Evolutionary conservation across 306 rosid genomes (phyloP).

Genomic region (Vigna hirtella): DNA sequence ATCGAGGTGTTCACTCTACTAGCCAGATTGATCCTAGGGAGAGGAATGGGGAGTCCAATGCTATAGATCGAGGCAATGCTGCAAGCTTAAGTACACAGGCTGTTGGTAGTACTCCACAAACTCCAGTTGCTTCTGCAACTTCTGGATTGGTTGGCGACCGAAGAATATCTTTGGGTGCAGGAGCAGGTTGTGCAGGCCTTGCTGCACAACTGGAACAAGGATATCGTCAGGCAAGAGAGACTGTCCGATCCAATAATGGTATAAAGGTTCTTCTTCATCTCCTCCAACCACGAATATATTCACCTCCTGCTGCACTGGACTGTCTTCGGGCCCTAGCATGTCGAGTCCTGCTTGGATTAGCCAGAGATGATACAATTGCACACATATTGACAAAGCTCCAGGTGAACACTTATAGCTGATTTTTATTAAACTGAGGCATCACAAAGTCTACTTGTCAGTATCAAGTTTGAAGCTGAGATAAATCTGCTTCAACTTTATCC

Average conservation of each 20-base stretch:
- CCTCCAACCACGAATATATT: constrained; percentile 87
- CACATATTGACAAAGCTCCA: constrained; percentile 97
- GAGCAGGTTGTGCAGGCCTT: constrained; percentile 95
- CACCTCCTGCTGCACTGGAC: constrained; percentile 90
- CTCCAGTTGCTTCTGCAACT: constrained; percentile 65
- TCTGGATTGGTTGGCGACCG: constrained; percentile 97
- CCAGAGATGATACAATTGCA: constrained; percentile 93
- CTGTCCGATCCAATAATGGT: constrained; percentile 90
- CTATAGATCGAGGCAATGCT: constrained; percentile 60
- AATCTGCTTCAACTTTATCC: background rate
- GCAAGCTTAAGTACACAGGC: constrained; percentile 48
- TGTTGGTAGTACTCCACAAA: constrained; percentile 59
- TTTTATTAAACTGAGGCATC: background rate
- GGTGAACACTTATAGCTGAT: constrained; percentile 55
- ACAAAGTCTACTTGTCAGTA: background rate
- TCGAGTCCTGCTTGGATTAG: constrained; percentile 94
- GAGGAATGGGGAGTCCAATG: constrained; percentile 68
- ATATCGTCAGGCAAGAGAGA: constrained; percentile 94
- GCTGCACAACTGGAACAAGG: constrained; percentile 91
- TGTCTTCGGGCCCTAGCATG: constrained; percentile 98
- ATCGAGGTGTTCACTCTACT: constrained; percentile 62
- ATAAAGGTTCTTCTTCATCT: constrained; percentile 95
- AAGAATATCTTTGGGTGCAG: constrained; percentile 90
- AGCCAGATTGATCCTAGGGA: constrained; percentile 75
- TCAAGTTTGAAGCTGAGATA: constrained; percentile 8